Percentiles rank a stretch among this genome's conserved stretches.
Evolutionary conservation across 2,329 filamentous ascomycete genomes (phyloP).

Genomic region (Chrysosporium keratinophilum): DNA sequence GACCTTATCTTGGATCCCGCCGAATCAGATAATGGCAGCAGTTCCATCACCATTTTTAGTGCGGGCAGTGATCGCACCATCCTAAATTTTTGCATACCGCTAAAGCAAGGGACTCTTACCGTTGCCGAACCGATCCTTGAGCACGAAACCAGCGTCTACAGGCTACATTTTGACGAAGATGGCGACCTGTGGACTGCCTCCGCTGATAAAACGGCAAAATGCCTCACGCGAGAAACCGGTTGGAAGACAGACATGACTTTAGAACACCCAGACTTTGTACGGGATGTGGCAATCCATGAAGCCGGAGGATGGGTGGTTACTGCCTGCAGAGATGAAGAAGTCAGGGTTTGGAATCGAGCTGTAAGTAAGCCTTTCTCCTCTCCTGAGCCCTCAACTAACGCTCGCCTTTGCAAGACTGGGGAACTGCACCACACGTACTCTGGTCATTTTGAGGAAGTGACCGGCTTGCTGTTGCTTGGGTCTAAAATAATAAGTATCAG

Average conservation of each 20-base stretch:
- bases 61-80: slow-evolving; percentile 74
- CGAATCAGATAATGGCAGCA: slow-evolving; percentile 36
- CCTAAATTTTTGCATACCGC: slow-evolving; percentile 47
- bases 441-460: slow-evolving; percentile 91
- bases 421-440: slow-evolving; percentile 62
- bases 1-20: slow-evolving; percentile 65
- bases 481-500: slow-evolving; percentile 62
- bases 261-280: slow-evolving; percentile 79
- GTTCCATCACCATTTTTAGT: slow-evolving; percentile 54
- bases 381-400: slow-evolving; percentile 10
- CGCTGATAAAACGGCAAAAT: slow-evolving; percentile 79
- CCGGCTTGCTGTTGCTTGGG: slow-evolving; percentile 57
- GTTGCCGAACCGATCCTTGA: slow-evolving; percentile 56
- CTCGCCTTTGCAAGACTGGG: slow-evolving; percentile 45
- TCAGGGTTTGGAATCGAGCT: slow-evolving; percentile 74
- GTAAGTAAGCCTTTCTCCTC: slow-evolving; percentile 24
- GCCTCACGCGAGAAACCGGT: slow-evolving; percentile 55
- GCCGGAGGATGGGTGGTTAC: slow-evolving; percentile 72
- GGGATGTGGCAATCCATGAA: slow-evolving; percentile 60
- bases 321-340: slow-evolving; percentile 79
- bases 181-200: slow-evolving; percentile 86
- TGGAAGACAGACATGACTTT: slow-evolving; percentile 65
- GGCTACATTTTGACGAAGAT: slow-evolving; percentile 59
- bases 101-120: slow-evolving; percentile 36
- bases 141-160: slow-evolving; percentile 87